phyloP scores from a whole-genome alignment of 164 flowering plant species.

The Warburgia ugandensis region DNA sequence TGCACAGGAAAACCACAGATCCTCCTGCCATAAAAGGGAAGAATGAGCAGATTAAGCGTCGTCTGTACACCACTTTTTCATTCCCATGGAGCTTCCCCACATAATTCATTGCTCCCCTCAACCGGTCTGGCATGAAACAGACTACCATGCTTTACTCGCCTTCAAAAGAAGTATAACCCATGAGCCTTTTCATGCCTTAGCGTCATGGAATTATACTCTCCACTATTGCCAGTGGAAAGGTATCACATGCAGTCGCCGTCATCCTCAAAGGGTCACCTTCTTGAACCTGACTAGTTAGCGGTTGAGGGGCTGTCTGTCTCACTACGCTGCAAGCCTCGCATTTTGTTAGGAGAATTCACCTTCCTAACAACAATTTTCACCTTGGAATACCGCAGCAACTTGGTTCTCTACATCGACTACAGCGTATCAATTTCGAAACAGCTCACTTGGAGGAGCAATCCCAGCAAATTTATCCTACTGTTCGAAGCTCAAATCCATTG shows the following conservation, averaged over 20 bases:
- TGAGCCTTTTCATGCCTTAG: neutral
- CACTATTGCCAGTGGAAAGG: conserved; percentile 34
- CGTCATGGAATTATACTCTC: conserved; percentile 27
- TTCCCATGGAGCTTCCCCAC: no score
- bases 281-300: conserved; percentile 10
- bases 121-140: neutral
- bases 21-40: no score
- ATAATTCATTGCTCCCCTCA: no score
- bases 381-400: conserved; percentile 26
- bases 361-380: conserved; percentile 19
- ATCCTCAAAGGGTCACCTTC: conserved; percentile 15
- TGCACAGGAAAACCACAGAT: no score
- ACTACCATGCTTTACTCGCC: neutral
- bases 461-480: conserved; percentile 25
- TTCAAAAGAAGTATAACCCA: neutral
- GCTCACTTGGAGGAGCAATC: conserved; percentile 20
- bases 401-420: conserved; percentile 14
- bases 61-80: no score
- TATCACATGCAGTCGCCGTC: conserved; percentile 17
- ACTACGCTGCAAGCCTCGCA: conserved; percentile 26
- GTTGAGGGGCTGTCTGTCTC: conserved; percentile 20
- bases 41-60: no score
- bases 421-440: conserved; percentile 11
- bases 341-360: conserved; percentile 13
- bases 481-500: conserved; percentile 6